These are phyloP conservation scores for Fonsecaea multimorphosa DNA, from an alignment of 2,329 filamentous ascomycete genomes.

Conservation along the genomic window DNA sequence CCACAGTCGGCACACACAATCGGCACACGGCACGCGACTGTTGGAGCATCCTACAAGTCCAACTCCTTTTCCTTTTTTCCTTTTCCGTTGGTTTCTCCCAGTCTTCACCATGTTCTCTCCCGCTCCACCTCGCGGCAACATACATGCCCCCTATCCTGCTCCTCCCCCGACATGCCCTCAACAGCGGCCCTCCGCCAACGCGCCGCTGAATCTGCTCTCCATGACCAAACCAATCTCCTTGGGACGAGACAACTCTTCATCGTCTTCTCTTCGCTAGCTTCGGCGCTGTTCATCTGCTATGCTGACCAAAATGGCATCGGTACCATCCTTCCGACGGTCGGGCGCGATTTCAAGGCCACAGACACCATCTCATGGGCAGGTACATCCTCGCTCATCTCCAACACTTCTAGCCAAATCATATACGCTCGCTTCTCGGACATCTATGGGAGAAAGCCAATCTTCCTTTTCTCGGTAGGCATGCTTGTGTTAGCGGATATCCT, in stretches of 20 bases:
- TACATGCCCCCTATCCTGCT: background rate
- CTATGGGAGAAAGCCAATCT: conserved; percentile 65
- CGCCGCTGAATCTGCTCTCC: conserved; percentile 18
- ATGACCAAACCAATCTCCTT: conserved; percentile 23
- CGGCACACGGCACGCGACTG: conserved; percentile 9
- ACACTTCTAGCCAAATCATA: conserved; percentile 67
- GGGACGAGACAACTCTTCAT: conserved; percentile 18
- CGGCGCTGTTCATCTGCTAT: conserved; percentile 61
- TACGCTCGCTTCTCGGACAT: conserved; percentile 68
- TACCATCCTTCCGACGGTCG: conserved; percentile 60
- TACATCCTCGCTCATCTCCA: conserved; percentile 22
- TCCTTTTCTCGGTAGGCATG: conserved; percentile 59
- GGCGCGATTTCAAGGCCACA: conserved; percentile 53
- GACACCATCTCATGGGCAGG: conserved; percentile 25
- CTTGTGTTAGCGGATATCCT: conserved; percentile 64
- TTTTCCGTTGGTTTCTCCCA: background rate
- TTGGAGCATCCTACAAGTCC: background rate
- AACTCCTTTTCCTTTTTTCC: too few species aligned
- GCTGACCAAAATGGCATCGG: conserved; percentile 65
- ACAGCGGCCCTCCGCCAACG: conserved; percentile 12
- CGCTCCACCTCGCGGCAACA: background rate
- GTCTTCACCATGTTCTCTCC: background rate
- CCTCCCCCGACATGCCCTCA: conserved; percentile 2
- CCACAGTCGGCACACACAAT: conserved; percentile 19
- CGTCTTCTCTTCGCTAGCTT: conserved; percentile 60